phyloP scores from a whole-genome alignment of 2,329 filamentous ascomycete genomes.

The Sordariomycetes sp. region DNA sequence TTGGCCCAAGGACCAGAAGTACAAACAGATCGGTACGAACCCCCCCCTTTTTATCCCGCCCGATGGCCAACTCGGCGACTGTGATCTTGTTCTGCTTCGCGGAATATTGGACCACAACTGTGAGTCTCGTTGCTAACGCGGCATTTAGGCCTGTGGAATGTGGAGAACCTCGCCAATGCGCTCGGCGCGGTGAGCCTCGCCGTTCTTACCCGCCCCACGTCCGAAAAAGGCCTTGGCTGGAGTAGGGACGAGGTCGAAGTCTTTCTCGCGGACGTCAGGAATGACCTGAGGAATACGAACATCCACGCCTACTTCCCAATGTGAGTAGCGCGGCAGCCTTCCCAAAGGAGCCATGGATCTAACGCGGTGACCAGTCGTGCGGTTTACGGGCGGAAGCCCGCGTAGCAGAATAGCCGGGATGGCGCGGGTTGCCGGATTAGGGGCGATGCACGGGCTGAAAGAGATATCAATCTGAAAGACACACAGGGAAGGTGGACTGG shows the following conservation, averaged over 20 bases:
- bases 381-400: too few relatives aligned
- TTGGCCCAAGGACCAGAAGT: conserved; percentile 38
- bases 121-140: too few relatives aligned
- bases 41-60: not conserved
- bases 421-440: too few relatives aligned
- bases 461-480: too few relatives aligned
- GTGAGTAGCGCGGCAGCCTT: conserved; percentile 15
- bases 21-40: conserved; percentile 36
- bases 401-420: too few relatives aligned
- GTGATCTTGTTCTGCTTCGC: too few relatives aligned
- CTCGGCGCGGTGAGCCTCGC: conserved; percentile 20
- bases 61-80: too few relatives aligned
- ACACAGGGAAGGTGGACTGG: too few relatives aligned
- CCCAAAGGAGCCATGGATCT: too few relatives aligned
- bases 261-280: conserved; percentile 16
- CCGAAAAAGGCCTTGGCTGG: conserved; percentile 14
- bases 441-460: too few relatives aligned
- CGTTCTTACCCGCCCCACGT: conserved; percentile 17
- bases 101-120: too few relatives aligned
- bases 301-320: conserved; percentile 20
- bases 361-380: too few relatives aligned
- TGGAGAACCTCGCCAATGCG: conserved; percentile 9
- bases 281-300: conserved; percentile 15
- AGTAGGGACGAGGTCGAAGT: conserved; percentile 15
- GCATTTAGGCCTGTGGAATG: conserved; percentile 15